Conservation (phyloP, 116 monocot species). For the Posidonia oceanica region DNA sequence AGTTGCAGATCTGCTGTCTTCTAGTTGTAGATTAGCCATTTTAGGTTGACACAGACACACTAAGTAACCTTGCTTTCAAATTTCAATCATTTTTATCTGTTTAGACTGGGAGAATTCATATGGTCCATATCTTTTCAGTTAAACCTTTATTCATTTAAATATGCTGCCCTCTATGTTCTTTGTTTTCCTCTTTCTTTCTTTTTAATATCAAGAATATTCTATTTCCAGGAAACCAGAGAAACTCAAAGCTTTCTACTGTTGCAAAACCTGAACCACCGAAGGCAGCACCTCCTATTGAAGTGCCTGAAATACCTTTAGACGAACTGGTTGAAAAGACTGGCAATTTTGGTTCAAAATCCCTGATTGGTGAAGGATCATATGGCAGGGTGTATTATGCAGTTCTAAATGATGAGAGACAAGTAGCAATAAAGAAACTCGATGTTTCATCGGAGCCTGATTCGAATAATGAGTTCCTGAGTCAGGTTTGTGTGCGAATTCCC, state of each 20-base stretch:
- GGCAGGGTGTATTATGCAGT: slow-evolving; percentile 71
- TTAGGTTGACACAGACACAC: background rate
- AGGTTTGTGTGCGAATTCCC: slow-evolving; percentile 5
- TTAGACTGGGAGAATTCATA: background rate
- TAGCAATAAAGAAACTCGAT: slow-evolving; percentile 76
- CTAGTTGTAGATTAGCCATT: background rate
- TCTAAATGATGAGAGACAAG: slow-evolving; percentile 36
- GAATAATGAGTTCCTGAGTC: slow-evolving; percentile 30
- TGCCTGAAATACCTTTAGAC: slow-evolving; percentile 49
- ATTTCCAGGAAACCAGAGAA: slow-evolving; percentile 5
- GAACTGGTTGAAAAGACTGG: slow-evolving; percentile 66
- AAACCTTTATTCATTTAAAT: background rate
- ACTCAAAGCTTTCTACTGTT: slow-evolving; percentile 23
- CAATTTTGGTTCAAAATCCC: slow-evolving; percentile 61
- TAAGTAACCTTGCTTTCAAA: background rate
- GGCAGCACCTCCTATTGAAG: slow-evolving; percentile 47
- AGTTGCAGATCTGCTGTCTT: too few relatives aligned
- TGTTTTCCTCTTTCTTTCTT: background rate
- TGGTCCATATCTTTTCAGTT: background rate
- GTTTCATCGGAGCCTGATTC: slow-evolving; percentile 46
- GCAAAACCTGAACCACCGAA: slow-evolving; percentile 27
- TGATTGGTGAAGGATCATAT: slow-evolving; percentile 85
- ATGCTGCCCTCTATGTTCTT: background rate
- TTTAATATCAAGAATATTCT: background rate
- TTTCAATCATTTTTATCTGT: background rate